phyloP scores from a whole-genome alignment of 2,329 filamentous ascomycete species.

The Colletotrichum brevisporum region DNA sequence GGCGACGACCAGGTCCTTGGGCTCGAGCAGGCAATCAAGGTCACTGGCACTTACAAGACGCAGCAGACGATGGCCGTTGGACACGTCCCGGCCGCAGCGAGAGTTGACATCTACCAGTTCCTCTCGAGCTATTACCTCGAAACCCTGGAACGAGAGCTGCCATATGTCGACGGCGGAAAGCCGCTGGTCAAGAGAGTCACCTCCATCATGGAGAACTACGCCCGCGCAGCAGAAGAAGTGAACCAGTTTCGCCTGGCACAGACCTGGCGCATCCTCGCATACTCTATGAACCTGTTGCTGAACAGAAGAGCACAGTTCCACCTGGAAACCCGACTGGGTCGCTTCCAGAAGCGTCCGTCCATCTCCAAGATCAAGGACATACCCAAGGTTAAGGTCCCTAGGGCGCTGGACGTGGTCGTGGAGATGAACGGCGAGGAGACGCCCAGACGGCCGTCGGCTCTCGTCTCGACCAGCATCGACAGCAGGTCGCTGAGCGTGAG shows the following conservation, averaged over 20 bases:
- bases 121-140: constrained; percentile 71
- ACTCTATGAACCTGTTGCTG: constrained; percentile 68
- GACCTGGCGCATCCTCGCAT: constrained; percentile 74
- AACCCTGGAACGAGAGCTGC: constrained; percentile 64
- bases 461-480: constrained; percentile 48
- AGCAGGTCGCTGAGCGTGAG: constrained; percentile 52
- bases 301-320: constrained; percentile 70
- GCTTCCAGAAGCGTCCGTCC: constrained; percentile 50
- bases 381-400: constrained; percentile 46
- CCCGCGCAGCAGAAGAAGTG: constrained; percentile 68
- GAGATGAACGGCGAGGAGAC: constrained; percentile 54
- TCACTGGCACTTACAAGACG: constrained; percentile 70
- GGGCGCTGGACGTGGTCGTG: constrained; percentile 43
- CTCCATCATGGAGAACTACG: constrained; percentile 69
- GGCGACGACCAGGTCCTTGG: constrained; percentile 63
- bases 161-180: constrained; percentile 52
- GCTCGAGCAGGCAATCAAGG: constrained; percentile 70
- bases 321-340: constrained; percentile 62
- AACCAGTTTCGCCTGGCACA: constrained; percentile 73
- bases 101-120: constrained; percentile 68
- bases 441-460: constrained; percentile 49
- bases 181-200: constrained; percentile 63
- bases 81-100: constrained; percentile 65
- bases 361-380: constrained; percentile 47
- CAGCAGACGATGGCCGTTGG: constrained; percentile 76